Base-by-base conservation (phyloP, 2,329 filamentous ascomycete species). In the Xylariaceae sp. region DNA sequence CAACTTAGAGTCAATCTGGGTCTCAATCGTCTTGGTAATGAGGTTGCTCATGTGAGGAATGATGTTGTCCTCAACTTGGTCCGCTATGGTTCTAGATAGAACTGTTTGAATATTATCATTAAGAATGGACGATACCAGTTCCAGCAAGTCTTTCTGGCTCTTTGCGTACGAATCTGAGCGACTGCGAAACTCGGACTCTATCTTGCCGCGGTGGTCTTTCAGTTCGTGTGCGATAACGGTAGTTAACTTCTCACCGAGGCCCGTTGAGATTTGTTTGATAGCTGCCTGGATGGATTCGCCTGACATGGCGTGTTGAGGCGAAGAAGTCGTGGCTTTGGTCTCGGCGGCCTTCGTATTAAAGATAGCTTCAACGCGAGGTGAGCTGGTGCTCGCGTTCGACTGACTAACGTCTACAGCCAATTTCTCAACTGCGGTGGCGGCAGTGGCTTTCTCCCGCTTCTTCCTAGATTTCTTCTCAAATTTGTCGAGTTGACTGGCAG, bases 31-130 rank as follows among this genome's bases (percentile, higher is more conserved):
- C 62, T 85, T 83, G 50, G 84, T 80, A 11, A 89, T 85, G 48
- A 87, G 80, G 55, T 86, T 82, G 47, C 86, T 82, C 58, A 97
- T 78, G 37, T 86, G 80, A 9, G 94, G 93, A 55, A 96, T 78
- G 50, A 97, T 84, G 11, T 86, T 81, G 57, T 86, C 81, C 62
- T 90, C 83, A 65, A 96, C 90, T 72, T 89, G 88, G 52, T 86
- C 82, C 51, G 85, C 83, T 54, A 96, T 87, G 66, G 96, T 89
- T 62, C 85, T 86, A 62, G 86, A 81, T 44, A 97, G 81, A 18
- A 90, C 89, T 68, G 88, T 87, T 73, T 87, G 81, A 17, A 83
- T 85, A 69, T 86, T 86, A 61, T 82, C 79, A 64, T 83, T 85
- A 52, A 88, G 77, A 39, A 86, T 82, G 39, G 82, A 76, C 3